Conservation (phyloP, 1,284 basidiomycete genomes). For the Puccinia coronata region DNA sequence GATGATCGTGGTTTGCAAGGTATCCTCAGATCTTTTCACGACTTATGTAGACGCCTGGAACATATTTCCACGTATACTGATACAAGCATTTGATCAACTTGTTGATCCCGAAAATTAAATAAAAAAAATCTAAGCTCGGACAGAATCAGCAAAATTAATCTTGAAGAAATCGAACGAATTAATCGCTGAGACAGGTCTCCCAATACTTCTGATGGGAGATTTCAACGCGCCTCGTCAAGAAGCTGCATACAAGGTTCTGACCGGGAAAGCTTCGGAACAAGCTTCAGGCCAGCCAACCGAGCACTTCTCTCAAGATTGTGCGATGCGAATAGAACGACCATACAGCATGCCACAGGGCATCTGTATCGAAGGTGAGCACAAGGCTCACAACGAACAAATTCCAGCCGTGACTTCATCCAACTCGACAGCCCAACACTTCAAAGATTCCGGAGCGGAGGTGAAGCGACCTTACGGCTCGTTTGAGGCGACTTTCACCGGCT, state of each 20-base stretch:
- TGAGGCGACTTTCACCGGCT: slow-evolving; percentile 54
- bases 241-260: slow-evolving; percentile 52
- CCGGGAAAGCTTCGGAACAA: slow-evolving; percentile 29
- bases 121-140: slow-evolving; percentile 48
- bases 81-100: neutral
- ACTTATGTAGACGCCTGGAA: neutral
- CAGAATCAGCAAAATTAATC: slow-evolving; percentile 52
- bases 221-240: slow-evolving; percentile 52
- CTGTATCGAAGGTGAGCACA: neutral
- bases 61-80: neutral
- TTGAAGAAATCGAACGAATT: neutral
- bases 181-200: slow-evolving; percentile 14
- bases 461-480: slow-evolving; percentile 51
- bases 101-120: neutral
- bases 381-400: neutral
- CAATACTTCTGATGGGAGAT: slow-evolving; percentile 53
- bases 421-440: neutral
- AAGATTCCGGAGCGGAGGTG: neutral
- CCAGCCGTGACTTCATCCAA: neutral
- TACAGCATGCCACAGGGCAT: neutral
- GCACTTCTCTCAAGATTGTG: neutral
- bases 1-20: slow-evolving; percentile 52
- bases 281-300: neutral
- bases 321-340: neutral
- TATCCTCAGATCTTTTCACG: neutral